Conservation (phyloP, 2,329 filamentous ascomycete species). For the Botrytis medusae region DNA sequence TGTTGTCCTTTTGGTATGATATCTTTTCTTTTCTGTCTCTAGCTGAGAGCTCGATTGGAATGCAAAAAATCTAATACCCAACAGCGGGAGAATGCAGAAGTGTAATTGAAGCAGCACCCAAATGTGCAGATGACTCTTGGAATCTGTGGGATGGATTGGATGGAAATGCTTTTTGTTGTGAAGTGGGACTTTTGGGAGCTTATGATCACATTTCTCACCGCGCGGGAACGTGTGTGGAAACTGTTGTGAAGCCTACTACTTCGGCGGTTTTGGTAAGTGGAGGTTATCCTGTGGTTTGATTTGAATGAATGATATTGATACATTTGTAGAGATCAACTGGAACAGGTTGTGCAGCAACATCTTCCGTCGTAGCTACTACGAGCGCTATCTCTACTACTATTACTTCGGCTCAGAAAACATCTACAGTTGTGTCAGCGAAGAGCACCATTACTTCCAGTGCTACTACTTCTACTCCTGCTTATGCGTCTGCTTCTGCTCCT, state of each 20-base stretch:
- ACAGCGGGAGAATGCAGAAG: slow-evolving; percentile 21
- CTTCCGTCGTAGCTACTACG: neutral
- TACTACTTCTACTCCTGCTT: neutral
- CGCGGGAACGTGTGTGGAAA: slow-evolving; percentile 25
- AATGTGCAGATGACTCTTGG: slow-evolving; percentile 25
- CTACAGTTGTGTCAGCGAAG: neutral
- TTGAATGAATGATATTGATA: neutral
- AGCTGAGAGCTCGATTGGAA: neutral
- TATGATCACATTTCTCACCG: slow-evolving; percentile 20
- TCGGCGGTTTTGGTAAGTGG: slow-evolving; percentile 22
- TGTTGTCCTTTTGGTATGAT: slow-evolving; percentile 24
- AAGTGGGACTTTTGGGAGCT: slow-evolving; percentile 22
- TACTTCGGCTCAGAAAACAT: neutral
- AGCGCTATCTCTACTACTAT: neutral
- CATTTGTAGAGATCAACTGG: slow-evolving; percentile 18
- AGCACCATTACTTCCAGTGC: neutral
- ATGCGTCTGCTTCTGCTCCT: neutral
- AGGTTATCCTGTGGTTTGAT: neutral
- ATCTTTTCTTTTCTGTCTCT: neutral
- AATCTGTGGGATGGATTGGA: slow-evolving; percentile 22
- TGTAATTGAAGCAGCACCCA: slow-evolving; percentile 17
- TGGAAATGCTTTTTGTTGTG: slow-evolving; percentile 27
- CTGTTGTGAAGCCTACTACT: slow-evolving; percentile 11
- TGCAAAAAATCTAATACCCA: neutral
- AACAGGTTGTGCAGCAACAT: neutral